Evolutionary conservation across 2,329 filamentous ascomycete species (phyloP), one percentile per base, ranked within the genome.

Genomic region (Penicillium aurantiogriseum): DNA sequence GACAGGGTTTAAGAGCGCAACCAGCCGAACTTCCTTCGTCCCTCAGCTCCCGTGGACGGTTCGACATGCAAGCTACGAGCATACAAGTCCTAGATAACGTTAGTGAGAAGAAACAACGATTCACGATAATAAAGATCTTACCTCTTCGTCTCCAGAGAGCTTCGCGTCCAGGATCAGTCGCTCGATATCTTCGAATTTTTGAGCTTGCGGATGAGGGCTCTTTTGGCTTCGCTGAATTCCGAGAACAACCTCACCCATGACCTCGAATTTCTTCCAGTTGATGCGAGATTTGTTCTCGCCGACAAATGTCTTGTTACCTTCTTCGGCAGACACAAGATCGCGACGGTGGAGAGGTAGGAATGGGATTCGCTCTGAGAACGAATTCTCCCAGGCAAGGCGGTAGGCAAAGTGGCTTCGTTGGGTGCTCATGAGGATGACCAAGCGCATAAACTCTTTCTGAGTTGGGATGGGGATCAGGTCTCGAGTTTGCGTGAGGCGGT

Each of bases 221-320:
- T 90, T 89, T 75, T 97, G 92, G 68, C 93, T 96, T 76, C 88
- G 89, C 83, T 97, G 95, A 54, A 99, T 87, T 2, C 91, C 89
- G 58, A 97, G 81, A 52, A 97, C 83, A 5, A 97, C 90, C 66
- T 97, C 93, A 7, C 92, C 92, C 76, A 97, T 87, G 33, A 99
- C 88, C 74, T 97, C 93, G 68, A 97, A 99, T 72, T 99, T 99
- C 76, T 89, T 92, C 94, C 94, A 99, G 72, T 97, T 97, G 71
- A 99, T 90, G 51, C 90, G 82, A 61, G 91, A 85, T 62, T 81
- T 85, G 59, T 85, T 82, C 2, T 84, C 81, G 8, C 89, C 91
- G 2, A 97, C 80, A 72, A 96, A 93, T 0, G 94, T 97, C 68
- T 85, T 86, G 74, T 94, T 97, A 35, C 93, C 94, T 75, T 96